A percentile compares a stretch with the other conserved stretches of the same genome.
Conservation (phyloP, 1,284 basidiomycete genomes). For the Phlebopus sp. region DNA sequence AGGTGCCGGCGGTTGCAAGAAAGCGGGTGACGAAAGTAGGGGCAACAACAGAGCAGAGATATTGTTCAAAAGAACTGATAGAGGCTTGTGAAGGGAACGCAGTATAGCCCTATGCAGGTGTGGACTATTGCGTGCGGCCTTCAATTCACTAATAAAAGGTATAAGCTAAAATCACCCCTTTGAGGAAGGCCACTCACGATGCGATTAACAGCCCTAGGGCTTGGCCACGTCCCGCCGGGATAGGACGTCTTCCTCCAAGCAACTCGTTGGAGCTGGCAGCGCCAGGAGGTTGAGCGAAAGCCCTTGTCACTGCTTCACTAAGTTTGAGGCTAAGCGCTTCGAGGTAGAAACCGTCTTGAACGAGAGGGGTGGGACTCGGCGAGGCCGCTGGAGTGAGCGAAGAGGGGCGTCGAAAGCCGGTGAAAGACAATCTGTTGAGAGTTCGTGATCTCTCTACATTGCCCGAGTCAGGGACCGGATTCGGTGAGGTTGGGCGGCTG, state of each 20-base stretch:
- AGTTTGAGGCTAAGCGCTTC: slow-evolving; percentile 72
- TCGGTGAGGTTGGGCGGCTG: slow-evolving; percentile 56
- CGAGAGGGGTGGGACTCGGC: slow-evolving; percentile 44
- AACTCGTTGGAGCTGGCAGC: slow-evolving; percentile 48
- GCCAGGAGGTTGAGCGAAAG: slow-evolving; percentile 61
- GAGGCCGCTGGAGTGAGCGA: slow-evolving; percentile 36
- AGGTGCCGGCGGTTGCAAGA: slow-evolving; percentile 50
- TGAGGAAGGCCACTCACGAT: slow-evolving; percentile 46
- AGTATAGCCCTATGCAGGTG: slow-evolving; percentile 68
- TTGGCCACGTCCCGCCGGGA: slow-evolving; percentile 66
- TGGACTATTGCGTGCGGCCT: slow-evolving; percentile 56
- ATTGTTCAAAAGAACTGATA: slow-evolving; percentile 70
- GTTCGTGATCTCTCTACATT: slow-evolving; percentile 46
- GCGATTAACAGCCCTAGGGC: slow-evolving; percentile 64
- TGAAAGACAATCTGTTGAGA: slow-evolving; percentile 56
- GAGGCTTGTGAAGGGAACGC: slow-evolving; percentile 68
- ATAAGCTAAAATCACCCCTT: slow-evolving; percentile 5
- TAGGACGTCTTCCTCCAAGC: slow-evolving; percentile 60
- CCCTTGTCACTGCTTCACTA: slow-evolving; percentile 77
- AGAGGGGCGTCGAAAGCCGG: slow-evolving; percentile 51
- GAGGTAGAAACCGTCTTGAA: slow-evolving; percentile 76
- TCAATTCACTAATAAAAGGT: slow-evolving; percentile 55
- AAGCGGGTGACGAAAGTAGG: slow-evolving; percentile 60
- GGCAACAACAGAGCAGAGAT: slow-evolving; percentile 65
- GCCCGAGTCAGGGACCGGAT: slow-evolving; percentile 40